phyloP scores from a whole-genome alignment of 164 flowering plant genomes.

The Tetrastigma voinierianum region DNA sequence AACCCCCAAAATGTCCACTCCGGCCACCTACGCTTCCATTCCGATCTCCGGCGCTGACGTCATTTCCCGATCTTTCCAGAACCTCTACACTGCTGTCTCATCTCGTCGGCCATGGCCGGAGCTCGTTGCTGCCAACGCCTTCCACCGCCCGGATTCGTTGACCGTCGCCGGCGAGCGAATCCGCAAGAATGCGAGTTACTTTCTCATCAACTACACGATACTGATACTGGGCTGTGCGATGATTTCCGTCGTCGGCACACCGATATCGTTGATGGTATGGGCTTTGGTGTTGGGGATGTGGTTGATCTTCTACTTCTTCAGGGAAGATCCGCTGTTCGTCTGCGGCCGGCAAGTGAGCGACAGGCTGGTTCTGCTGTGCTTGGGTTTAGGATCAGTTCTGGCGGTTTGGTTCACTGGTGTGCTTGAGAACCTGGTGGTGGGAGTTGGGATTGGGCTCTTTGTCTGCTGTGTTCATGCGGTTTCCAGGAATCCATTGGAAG shows the following conservation, averaged over 20 bases:
- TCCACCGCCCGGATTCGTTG: constrained; percentile 27
- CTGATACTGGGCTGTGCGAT: constrained; percentile 14
- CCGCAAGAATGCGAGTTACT: constrained; percentile 25
- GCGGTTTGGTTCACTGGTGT: constrained; percentile 26
- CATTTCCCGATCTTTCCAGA: constrained; percentile 39
- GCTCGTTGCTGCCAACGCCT: constrained; percentile 23
- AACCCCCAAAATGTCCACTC: no score
- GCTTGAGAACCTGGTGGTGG: constrained; percentile 13
- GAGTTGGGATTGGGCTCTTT: constrained; percentile 24
- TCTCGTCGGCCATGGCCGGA: constrained; percentile 52
- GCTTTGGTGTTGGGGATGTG: constrained; percentile 21
- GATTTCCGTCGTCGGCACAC: constrained; percentile 21
- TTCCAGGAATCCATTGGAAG: constrained; percentile 33
- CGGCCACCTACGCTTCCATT: constrained; percentile 41
- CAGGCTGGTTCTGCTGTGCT: constrained; percentile 20
- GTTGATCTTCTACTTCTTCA: constrained; percentile 35
- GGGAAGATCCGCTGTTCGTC: constrained; percentile 44
- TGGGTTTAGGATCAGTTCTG: constrained; percentile 8
- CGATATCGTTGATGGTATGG: constrained; percentile 23
- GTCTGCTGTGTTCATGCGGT: constrained; percentile 25
- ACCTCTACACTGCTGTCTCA: constrained; percentile 32
- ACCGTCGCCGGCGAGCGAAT: constrained; percentile 17
- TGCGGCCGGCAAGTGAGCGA: constrained; percentile 30
- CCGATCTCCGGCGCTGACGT: constrained; percentile 40
- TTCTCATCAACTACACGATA: constrained; percentile 32